phyloP scores from a whole-genome alignment of 2,329 filamentous ascomycete genomes.

The Phaeosphaeriaceae sp. region DNA sequence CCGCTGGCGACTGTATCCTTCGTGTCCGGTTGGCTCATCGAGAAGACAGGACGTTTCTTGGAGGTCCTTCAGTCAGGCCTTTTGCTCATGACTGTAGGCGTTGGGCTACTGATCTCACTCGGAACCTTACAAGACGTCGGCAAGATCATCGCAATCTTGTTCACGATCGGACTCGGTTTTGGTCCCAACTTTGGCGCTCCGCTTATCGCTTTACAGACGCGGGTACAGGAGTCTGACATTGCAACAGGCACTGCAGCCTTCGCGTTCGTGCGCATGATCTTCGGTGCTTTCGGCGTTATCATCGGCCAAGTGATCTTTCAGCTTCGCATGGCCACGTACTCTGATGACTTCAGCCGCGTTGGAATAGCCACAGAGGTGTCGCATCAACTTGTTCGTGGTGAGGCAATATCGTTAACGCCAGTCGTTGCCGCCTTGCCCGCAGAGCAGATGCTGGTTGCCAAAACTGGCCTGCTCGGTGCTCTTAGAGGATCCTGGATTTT shows the following conservation, averaged over 20 bases:
- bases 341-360: constrained; percentile 19
- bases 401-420: constrained; percentile 41
- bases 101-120: constrained; percentile 42
- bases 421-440: constrained; percentile 28
- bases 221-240: constrained; percentile 60
- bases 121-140: constrained; percentile 13
- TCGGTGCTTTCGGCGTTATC: constrained; percentile 57
- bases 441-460: constrained; percentile 47
- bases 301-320: constrained; percentile 61
- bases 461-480: constrained; percentile 51
- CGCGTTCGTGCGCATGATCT: constrained; percentile 55
- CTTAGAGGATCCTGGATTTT: constrained; percentile 61
- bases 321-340: constrained; percentile 62
- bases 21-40: constrained; percentile 54
- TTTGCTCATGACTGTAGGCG: constrained; percentile 42
- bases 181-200: constrained; percentile 64
- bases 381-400: constrained; percentile 33
- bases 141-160: constrained; percentile 56
- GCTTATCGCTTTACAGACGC: constrained; percentile 63
- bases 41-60: constrained; percentile 53
- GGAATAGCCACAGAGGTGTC: constrained; percentile 31
- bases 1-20: constrained; percentile 56
- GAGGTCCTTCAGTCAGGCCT: constrained; percentile 43
- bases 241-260: constrained; percentile 61
- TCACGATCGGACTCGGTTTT: constrained; percentile 59